Evolutionary conservation across 306 rosid genomes (phyloP).

Genomic region (Prunus mongolica): DNA sequence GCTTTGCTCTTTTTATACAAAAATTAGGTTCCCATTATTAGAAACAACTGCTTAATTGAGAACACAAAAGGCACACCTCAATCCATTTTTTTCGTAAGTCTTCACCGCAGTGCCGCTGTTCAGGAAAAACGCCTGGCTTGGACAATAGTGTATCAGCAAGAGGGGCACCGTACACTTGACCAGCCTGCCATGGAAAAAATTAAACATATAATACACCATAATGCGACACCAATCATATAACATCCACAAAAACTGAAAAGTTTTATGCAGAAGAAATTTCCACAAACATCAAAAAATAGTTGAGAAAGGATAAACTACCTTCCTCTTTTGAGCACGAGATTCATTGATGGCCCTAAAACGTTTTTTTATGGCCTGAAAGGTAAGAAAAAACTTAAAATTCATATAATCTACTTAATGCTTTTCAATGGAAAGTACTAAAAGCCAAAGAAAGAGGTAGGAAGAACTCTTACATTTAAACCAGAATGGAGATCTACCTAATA

Average conservation of each 20-base stretch:
- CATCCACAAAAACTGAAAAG: neutral
- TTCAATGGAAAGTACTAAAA: neutral
- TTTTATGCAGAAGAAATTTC: neutral
- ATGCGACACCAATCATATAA: constrained; percentile 5
- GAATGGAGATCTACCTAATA: constrained; percentile 7
- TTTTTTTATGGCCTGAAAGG: constrained; percentile 74
- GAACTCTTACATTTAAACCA: constrained; percentile 9
- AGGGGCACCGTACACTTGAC: constrained; percentile 88
- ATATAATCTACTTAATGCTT: neutral
- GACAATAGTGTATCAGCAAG: constrained; percentile 78
- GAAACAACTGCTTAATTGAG: neutral
- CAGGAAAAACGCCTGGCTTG: constrained; percentile 78
- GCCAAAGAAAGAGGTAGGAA: neutral
- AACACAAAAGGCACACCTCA: constrained; percentile 51
- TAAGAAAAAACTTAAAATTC: constrained; percentile 7
- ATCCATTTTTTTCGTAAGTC: constrained; percentile 88
- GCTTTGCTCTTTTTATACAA: neutral
- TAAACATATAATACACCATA: constrained; percentile 23
- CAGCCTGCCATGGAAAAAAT: constrained; percentile 64
- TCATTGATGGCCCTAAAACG: constrained; percentile 90
- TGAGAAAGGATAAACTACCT: constrained; percentile 49
- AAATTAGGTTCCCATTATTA: neutral
- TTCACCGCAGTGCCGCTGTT: constrained; percentile 68
- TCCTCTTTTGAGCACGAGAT: constrained; percentile 92
- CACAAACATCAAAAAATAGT: constrained; percentile 4